Base-by-base conservation (phyloP, 2,329 filamentous ascomycete genomes). In the Xylariaceae sp. region DNA sequence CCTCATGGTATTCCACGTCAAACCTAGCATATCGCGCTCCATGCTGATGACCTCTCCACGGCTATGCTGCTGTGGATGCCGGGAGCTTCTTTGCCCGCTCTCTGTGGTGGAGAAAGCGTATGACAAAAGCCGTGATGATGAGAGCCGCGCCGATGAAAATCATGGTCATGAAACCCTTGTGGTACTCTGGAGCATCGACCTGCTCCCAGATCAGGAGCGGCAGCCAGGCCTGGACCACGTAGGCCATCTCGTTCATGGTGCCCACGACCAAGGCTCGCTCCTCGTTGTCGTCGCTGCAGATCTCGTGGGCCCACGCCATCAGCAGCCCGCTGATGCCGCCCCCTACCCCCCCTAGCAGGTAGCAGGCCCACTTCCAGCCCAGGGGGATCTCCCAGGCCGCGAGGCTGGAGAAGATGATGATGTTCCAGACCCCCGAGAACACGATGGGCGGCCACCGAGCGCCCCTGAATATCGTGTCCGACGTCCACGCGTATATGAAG, bases 221-320 rank as follows among this genome's bases (percentile, higher is more conserved):
- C 26, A 85, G 52, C 79, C 79, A 84, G 0, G 78, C 75, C 48
- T 83, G 77, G 27, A 85, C 56, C 2, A 82, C 76, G 39, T 83
- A 82, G 0, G 77, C 78, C 60, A 83, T 70, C 49, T 80, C 70
- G 39, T 83, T 84, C 75, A 83, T 83, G 12, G 65, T 59, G 0
- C 66, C 79, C 1, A 79, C 68, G 1, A 83, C 76, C 4, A 85
- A 59, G 0, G 80, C 77, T 8, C 78, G 62, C 56, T 83, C 79
- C 52, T 84, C 78, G 35, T 77, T 69, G 39, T 70, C 65, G 9
- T 61, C 64, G 23, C 55, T 57, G 46, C 65, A 70, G 26, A 70
- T 68, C 45, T 70, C 67, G 37, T 69, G 63, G 0, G 64, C 64
- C 67, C 67, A 70, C 0, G 66, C 63, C 36, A 67, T 68, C 0